phyloP scores from a whole-genome alignment of 2,329 filamentous ascomycete genomes.

The Exophiala aquamarina region DNA sequence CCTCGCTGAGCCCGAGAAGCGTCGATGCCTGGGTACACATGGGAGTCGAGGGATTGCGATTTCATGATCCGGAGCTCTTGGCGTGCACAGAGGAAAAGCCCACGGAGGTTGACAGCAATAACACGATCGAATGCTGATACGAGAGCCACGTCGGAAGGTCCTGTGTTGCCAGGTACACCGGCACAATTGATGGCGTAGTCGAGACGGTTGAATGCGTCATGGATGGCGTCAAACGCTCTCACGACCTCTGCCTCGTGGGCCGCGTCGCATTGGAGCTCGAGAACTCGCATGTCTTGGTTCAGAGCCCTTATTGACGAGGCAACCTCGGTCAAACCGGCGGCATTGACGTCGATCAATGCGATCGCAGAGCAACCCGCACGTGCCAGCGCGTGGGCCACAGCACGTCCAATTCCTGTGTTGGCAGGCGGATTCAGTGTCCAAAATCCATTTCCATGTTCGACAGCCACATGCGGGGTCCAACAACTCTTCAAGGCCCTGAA shows the following conservation, averaged over 20 bases:
- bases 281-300: background rate
- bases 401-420: slow-evolving; percentile 59
- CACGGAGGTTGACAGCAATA: slow-evolving; percentile 56
- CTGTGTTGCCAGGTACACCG: slow-evolving; percentile 47
- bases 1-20: slow-evolving; percentile 40
- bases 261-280: slow-evolving; percentile 42
- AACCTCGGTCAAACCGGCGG: slow-evolving; percentile 39
- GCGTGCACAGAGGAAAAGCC: slow-evolving; percentile 48
- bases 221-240: slow-evolving; percentile 36
- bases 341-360: slow-evolving; percentile 55
- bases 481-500: background rate
- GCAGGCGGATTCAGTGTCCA: no score
- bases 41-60: slow-evolving; percentile 36
- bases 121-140: slow-evolving; percentile 52
- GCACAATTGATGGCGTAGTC: slow-evolving; percentile 60
- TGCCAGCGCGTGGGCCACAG: slow-evolving; percentile 53
- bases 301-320: background rate
- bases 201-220: slow-evolving; percentile 43
- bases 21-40: slow-evolving; percentile 37
- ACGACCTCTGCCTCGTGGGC: slow-evolving; percentile 47
- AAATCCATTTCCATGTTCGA: no score
- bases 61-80: slow-evolving; percentile 46
- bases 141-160: slow-evolving; percentile 49
- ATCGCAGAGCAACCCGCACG: slow-evolving; percentile 51
- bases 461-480: background rate